Conservation (phyloP, 441 rosid species). For the Gossypium davidsonii region DNA sequence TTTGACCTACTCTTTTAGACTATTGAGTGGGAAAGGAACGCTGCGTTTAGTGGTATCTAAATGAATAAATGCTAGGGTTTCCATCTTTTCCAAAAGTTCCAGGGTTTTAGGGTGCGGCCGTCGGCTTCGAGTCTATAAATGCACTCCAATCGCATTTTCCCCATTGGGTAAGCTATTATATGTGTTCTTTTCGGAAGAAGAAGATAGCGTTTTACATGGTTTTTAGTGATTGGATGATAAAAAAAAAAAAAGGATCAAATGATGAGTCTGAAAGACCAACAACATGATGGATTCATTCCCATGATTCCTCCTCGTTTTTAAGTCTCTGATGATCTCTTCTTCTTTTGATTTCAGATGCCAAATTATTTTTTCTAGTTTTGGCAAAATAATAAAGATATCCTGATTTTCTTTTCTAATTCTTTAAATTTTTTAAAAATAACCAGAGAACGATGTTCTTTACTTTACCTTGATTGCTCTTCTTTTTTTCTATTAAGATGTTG, state of each 20-base stretch:
- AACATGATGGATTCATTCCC: slow-evolving; percentile 12
- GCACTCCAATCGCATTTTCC: background rate
- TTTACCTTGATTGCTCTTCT: background rate
- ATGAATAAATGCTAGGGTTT: background rate
- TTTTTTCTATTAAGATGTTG: too few relatives aligned
- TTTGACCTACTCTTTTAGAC: background rate
- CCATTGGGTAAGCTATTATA: background rate
- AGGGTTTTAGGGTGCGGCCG: background rate
- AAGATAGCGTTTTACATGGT: background rate
- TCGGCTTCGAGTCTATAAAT: background rate
- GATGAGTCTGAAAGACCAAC: slow-evolving; percentile 14
- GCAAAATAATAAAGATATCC: too few relatives aligned
- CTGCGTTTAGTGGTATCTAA: background rate
- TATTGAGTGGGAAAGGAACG: background rate
- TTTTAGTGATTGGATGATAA: background rate
- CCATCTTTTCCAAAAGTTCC: background rate
- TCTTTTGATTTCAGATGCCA: background rate
- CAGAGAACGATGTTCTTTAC: too few relatives aligned
- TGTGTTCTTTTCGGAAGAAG: background rate
- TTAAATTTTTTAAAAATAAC: too few relatives aligned
- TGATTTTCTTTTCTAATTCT: too few relatives aligned
- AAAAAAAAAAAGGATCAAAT: background rate
- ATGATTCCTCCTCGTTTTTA: slow-evolving; percentile 10
- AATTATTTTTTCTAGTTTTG: background rate
- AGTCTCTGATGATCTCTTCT: slow-evolving; percentile 10